A percentile compares a stretch with the other conserved stretches of the same genome.
Conservation (phyloP, 768 basidiomycete genomes). For the Mrakia hoshinonis region DNA sequence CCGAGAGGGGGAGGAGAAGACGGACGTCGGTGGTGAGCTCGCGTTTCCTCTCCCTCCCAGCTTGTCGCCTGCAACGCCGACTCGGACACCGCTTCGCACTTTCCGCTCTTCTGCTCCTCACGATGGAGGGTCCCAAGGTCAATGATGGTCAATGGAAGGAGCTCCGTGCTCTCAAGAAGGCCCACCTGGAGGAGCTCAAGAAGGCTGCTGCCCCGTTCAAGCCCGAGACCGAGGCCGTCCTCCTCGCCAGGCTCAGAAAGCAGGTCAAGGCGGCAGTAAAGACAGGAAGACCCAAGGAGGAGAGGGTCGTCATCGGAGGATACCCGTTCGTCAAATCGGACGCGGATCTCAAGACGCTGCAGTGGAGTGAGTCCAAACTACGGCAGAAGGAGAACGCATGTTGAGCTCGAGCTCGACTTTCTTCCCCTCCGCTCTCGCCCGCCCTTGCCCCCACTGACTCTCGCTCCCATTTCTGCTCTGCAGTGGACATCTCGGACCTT, state of each 20-base stretch:
- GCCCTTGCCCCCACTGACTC: not conserved
- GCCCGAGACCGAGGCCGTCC: not conserved
- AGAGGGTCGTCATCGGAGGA: not conserved
- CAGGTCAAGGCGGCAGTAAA: slow-evolving; percentile 4
- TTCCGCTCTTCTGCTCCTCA: too few species aligned
- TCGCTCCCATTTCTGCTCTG: not conserved
- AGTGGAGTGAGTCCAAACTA: not conserved
- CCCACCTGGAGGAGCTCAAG: slow-evolving; percentile 5
- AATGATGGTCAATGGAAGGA: not conserved
- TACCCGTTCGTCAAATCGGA: not conserved
- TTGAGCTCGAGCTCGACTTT: too few species aligned
- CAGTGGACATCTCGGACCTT: slow-evolving; percentile 19
- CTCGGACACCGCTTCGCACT: too few species aligned
- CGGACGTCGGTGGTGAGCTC: too few species aligned
- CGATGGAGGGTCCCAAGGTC: too few species aligned
- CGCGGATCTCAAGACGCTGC: not conserved
- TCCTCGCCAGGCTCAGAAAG: not conserved
- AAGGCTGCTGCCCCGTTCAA: not conserved
- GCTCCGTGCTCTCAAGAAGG: not conserved
- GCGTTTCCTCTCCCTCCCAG: too few species aligned
- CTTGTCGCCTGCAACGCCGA: too few species aligned
- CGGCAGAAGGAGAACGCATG: too few species aligned
- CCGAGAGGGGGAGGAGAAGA: too few species aligned
- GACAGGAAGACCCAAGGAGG: not conserved
- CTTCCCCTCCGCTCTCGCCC: not conserved